Conservation (phyloP, 306 rosid genomes). For the Vachellia pachyceras region DNA sequence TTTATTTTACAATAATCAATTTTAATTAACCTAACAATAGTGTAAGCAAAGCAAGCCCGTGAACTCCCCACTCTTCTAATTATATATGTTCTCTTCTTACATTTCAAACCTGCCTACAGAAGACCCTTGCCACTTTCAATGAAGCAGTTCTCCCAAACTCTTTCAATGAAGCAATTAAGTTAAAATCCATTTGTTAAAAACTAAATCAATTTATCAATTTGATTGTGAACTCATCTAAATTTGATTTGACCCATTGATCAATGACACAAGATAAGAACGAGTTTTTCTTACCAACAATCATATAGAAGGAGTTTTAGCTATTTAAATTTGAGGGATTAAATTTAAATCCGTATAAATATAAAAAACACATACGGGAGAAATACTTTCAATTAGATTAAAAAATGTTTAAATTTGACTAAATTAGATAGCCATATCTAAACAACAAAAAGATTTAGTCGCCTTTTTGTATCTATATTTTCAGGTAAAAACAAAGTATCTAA, state of each 20-base stretch:
- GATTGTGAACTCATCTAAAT: too few relatives aligned
- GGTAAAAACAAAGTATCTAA: too few relatives aligned
- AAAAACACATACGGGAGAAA: too few relatives aligned
- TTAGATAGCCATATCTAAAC: too few relatives aligned
- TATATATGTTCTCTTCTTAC: background rate
- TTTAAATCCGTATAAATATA: too few relatives aligned
- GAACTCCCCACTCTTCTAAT: slow-evolving; percentile 34
- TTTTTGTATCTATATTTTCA: too few relatives aligned
- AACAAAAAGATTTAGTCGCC: background rate
- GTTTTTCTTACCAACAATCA: too few relatives aligned
- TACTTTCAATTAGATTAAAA: too few relatives aligned
- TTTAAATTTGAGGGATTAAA: too few relatives aligned
- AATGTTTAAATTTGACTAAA: too few relatives aligned
- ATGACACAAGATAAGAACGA: background rate
- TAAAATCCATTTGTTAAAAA: background rate
- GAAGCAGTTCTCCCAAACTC: background rate
- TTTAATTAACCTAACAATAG: slow-evolving; percentile 23
- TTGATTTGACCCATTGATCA: too few relatives aligned
- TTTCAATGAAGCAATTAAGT: background rate
- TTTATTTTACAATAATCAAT: slow-evolving; percentile 1
- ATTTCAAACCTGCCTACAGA: background rate
- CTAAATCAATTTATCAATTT: background rate
- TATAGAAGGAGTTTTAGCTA: too few relatives aligned
- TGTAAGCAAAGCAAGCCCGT: slow-evolving; percentile 58
- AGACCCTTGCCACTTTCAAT: background rate